Conservation (phyloP, 352 stramenopile species). For the Phytophthora ohioensis region DNA sequence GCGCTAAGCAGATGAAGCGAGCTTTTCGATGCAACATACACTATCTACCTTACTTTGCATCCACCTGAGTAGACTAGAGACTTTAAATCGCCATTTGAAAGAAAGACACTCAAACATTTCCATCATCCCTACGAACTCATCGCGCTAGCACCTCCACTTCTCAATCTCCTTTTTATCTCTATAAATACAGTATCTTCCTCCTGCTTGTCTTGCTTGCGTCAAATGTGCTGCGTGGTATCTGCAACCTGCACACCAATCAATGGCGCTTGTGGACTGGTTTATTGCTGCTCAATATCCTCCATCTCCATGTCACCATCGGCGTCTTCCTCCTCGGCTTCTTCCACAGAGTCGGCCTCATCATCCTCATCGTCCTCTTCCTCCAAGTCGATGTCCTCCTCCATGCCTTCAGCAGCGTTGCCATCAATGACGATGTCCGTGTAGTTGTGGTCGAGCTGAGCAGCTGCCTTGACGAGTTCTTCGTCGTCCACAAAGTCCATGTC, state of each 20-base stretch:
- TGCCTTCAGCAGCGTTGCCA: conserved; percentile 51
- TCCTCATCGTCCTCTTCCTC: conserved; percentile 78
- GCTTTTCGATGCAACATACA: conserved; percentile 22
- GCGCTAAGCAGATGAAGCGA: conserved; percentile 52
- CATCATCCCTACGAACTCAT: conserved; percentile 17
- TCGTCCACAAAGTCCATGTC: conserved; percentile 86
- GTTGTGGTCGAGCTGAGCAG: conserved; percentile 86
- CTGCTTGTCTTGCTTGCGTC: conserved; percentile 19
- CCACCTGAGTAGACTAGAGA: conserved; percentile 41
- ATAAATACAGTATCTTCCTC: conserved; percentile 74
- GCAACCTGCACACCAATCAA: conserved; percentile 16
- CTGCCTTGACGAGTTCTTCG: conserved; percentile 88
- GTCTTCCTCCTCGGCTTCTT: conserved; percentile 76
- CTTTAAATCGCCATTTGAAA: conserved; percentile 40
- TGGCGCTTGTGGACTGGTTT: conserved; percentile 15
- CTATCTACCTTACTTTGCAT: conserved; percentile 23
- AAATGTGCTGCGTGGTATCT: conserved; percentile 1
- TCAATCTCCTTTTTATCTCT: conserved; percentile 46
- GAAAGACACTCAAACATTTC: conserved; percentile 47
- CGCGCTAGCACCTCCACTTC: conserved; percentile 17
- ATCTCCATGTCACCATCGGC: conserved; percentile 84
- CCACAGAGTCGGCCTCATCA: conserved; percentile 69
- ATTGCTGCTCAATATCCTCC: conserved; percentile 56
- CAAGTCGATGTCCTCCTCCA: conserved; percentile 75
- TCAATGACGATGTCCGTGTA: conserved; percentile 92